Conservation (phyloP, 2,329 filamentous ascomycete genomes). For the Hypoxylon sp. region DNA sequence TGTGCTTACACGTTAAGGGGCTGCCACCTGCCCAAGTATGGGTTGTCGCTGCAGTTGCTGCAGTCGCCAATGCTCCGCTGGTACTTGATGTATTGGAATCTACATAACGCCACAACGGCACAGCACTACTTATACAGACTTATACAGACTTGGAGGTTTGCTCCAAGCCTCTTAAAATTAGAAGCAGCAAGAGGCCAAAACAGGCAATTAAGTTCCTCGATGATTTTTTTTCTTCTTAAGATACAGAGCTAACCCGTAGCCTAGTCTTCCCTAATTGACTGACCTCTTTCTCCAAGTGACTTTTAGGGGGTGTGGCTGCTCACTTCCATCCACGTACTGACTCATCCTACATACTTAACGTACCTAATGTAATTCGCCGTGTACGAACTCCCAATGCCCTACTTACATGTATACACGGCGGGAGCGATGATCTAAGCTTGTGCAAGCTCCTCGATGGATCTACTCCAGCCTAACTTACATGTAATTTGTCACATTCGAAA, state of each 20-base stretch:
- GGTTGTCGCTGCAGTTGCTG: background rate
- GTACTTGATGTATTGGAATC: slow-evolving; percentile 15
- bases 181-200: background rate
- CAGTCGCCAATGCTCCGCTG: background rate
- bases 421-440: slow-evolving; percentile 5
- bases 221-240: background rate
- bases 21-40: slow-evolving; percentile 1
- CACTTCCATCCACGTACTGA: background rate
- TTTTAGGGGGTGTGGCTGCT: slow-evolving; percentile 27
- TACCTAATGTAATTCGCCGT: too few species aligned
- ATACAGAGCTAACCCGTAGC: slow-evolving; percentile 5
- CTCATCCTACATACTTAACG: background rate
- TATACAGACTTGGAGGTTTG: background rate
- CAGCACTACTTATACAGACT: background rate
- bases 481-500: slow-evolving; percentile 9
- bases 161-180: background rate
- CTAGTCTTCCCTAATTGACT: slow-evolving; percentile 10
- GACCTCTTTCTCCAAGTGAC: slow-evolving; percentile 19
- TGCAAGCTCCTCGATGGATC: slow-evolving; percentile 5
- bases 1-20: slow-evolving; percentile 7
- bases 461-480: slow-evolving; percentile 11
- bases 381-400: background rate
- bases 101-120: background rate
- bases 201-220: slow-evolving; percentile 15
- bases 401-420: slow-evolving; percentile 5